These are phyloP conservation scores for Stephania cephalantha DNA, from an alignment of 164 flowering plant genomes.

Conservation along the genomic window DNA sequence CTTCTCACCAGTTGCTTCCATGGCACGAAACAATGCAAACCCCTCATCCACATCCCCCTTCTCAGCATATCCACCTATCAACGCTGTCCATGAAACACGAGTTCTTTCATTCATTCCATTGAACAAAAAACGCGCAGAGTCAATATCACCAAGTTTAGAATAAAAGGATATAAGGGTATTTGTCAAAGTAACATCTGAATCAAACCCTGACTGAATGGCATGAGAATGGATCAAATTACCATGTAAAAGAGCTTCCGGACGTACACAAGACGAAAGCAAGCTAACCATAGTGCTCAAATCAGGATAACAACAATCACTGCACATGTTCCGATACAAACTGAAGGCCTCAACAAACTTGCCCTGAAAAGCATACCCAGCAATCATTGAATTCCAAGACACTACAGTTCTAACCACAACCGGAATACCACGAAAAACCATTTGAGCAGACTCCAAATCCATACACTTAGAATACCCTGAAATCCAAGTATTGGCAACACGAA, in stretches of 20 bases:
- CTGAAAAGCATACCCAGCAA: constrained; percentile 30
- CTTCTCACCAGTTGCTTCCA: constrained; percentile 41
- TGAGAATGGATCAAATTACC: constrained; percentile 44
- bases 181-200: constrained; percentile 26
- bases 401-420: constrained; percentile 17
- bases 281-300: constrained; percentile 43
- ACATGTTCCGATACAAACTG: constrained; percentile 27
- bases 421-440: constrained; percentile 37
- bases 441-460: constrained; percentile 31
- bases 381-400: constrained; percentile 58
- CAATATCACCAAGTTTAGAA: constrained; percentile 43
- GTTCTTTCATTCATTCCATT: constrained; percentile 34
- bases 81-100: constrained; percentile 57
- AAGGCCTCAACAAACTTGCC: constrained; percentile 20
- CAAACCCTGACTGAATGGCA: constrained; percentile 38
- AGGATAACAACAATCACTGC: constrained; percentile 31
- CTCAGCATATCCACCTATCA: constrained; percentile 51
- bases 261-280: constrained; percentile 35
- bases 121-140: constrained; percentile 36
- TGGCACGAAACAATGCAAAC: constrained; percentile 29
- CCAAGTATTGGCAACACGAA: constrained; percentile 49
- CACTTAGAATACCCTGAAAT: constrained; percentile 50
- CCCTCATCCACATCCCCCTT: constrained; percentile 43
- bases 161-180: constrained; percentile 60
- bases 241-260: constrained; percentile 21